These are phyloP conservation scores for Podospora conica DNA, from an alignment of 495 filamentous ascomycete species.

Conservation along the genomic window DNA sequence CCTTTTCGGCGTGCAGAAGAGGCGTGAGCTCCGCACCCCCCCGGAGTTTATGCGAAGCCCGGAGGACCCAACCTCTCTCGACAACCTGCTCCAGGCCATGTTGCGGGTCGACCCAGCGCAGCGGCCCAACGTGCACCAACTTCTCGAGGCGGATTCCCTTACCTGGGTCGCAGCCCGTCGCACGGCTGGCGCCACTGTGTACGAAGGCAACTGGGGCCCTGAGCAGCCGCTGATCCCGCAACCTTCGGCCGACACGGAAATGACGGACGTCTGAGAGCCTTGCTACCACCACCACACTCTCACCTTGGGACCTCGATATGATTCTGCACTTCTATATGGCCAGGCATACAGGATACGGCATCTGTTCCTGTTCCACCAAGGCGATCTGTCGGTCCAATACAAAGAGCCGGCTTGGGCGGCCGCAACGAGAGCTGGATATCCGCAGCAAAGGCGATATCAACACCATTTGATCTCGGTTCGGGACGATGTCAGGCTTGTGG, in stretches of 20 bases:
- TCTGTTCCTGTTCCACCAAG: constrained; percentile 22
- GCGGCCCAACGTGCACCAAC: constrained; percentile 66
- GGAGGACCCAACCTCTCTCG: constrained; percentile 62
- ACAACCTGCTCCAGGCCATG: constrained; percentile 85
- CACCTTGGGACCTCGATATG: constrained; percentile 17
- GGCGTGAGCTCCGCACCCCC: constrained; percentile 65
- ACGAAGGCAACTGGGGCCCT: constrained; percentile 93
- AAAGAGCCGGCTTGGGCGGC: constrained; percentile 23
- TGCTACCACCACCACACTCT: constrained; percentile 4
- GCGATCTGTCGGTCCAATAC: constrained; percentile 26
- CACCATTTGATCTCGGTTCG: constrained; percentile 23
- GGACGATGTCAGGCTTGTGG: constrained; percentile 15
- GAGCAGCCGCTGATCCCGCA: constrained; percentile 17
- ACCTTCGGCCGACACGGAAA: constrained; percentile 38
- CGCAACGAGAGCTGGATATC: constrained; percentile 27
- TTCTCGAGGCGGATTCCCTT: constrained; percentile 62
- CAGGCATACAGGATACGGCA: constrained; percentile 32
- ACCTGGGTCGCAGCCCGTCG: constrained; percentile 70
- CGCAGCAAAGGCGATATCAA: constrained; percentile 26
- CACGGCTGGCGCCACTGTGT: constrained; percentile 80
- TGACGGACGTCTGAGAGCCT: constrained; percentile 40
- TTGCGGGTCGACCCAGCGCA: constrained; percentile 65
- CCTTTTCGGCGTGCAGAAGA: constrained; percentile 45
- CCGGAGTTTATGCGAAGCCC: constrained; percentile 81
- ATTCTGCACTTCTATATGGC: constrained; percentile 24